These are phyloP conservation scores for Skeletonema tropicum DNA, from an alignment of 108 stramenopile species.

Conservation along the genomic window DNA sequence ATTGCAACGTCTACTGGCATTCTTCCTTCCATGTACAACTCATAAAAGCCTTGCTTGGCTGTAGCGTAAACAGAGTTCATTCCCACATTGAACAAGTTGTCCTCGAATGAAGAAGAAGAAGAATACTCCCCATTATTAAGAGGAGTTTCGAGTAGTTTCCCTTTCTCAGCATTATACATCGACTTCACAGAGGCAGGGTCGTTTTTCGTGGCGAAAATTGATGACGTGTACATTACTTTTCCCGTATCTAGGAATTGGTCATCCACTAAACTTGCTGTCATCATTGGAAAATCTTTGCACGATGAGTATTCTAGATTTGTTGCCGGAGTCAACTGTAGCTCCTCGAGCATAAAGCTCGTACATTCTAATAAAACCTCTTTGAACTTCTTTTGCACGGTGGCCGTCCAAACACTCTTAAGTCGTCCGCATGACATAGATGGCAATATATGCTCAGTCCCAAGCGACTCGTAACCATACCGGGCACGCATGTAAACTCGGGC, in stretches of 20 bases:
- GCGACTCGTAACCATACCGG: conserved; percentile 14
- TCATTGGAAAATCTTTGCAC: not conserved
- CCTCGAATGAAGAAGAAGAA: not conserved
- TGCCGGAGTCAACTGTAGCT: not conserved
- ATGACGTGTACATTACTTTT: conserved; percentile 39
- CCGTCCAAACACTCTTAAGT: conserved; percentile 36
- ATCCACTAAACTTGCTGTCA: conserved; percentile 44
- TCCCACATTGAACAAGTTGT: not conserved
- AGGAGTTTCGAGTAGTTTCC: conserved; percentile 9
- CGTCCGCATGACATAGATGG: conserved; percentile 41
- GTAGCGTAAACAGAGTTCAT: conserved; percentile 41
- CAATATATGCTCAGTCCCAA: not conserved
- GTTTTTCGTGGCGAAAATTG: conserved; percentile 50
- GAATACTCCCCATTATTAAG: not conserved
- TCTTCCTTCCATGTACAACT: conserved; percentile 26
- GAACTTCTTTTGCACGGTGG: conserved; percentile 10
- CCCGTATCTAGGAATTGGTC: conserved; percentile 36
- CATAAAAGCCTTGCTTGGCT: conserved; percentile 45
- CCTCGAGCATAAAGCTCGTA: conserved; percentile 1
- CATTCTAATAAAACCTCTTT: conserved; percentile 30
- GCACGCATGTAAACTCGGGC: conserved; percentile 36
- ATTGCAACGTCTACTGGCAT: conserved; percentile 51
- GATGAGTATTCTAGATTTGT: not conserved
- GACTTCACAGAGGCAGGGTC: conserved; percentile 18
- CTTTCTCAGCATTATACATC: conserved; percentile 39